Evolutionary conservation across 176 grass and related monocot genomes (phyloP).

Genomic region (Aegilops bicornis): DNA sequence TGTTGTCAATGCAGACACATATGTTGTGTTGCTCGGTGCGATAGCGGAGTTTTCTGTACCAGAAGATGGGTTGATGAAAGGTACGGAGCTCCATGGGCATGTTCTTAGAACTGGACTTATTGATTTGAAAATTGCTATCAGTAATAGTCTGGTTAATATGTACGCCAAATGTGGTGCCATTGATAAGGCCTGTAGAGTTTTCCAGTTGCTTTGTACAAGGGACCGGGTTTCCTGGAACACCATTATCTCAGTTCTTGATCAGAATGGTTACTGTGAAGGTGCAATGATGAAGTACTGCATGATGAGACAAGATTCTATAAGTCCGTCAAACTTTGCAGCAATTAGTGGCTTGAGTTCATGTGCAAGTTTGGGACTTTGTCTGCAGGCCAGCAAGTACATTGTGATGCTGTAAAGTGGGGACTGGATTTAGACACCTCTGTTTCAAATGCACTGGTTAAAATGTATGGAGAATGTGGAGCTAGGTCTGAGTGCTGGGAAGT

Average conservation of each 20-base stretch:
- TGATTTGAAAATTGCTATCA: constrained; percentile 48
- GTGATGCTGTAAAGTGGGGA: constrained; percentile 61
- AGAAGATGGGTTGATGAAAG: constrained; percentile 60
- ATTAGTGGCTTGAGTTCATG: constrained; percentile 84
- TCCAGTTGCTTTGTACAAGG: constrained; percentile 45
- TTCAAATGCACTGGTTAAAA: constrained; percentile 73
- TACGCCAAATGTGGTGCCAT: constrained; percentile 70
- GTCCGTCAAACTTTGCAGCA: constrained; percentile 59
- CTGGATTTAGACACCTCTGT: constrained; percentile 70
- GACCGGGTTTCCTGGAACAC: constrained; percentile 86
- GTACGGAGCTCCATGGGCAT: constrained; percentile 64
- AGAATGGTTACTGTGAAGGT: constrained; percentile 54
- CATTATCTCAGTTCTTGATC: constrained; percentile 75
- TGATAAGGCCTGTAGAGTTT: constrained; percentile 50
- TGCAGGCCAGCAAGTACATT: constrained; percentile 62
- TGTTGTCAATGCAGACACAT: constrained; percentile 53
- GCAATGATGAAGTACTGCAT: constrained; percentile 50
- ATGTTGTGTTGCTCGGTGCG: constrained; percentile 73
- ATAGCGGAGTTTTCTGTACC: constrained; percentile 49
- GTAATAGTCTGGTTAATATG: constrained; percentile 79
- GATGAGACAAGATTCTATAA: constrained; percentile 53
- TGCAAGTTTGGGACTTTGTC: constrained; percentile 48
- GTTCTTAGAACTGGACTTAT: constrained; percentile 51
- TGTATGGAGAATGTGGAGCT: constrained; percentile 77
- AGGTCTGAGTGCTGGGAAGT: constrained; percentile 58